Conservation (phyloP, 805 yeast genomes). For the Pachysolen tannophilus region DNA sequence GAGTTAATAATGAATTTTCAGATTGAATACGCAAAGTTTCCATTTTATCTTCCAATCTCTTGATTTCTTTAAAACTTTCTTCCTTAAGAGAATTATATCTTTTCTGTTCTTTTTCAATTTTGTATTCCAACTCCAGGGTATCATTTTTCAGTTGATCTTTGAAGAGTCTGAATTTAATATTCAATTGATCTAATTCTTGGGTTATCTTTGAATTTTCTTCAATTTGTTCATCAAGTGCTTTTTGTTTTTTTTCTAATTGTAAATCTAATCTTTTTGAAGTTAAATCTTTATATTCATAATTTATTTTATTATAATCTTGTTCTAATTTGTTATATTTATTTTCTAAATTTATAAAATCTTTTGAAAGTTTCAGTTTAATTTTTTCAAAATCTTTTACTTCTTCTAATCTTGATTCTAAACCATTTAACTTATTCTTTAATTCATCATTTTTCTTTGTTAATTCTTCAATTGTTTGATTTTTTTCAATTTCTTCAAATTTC, state of each 20-base stretch:
- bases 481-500: conserved; percentile 34
- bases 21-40: conserved; percentile 59
- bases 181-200: conserved; percentile 14
- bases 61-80: conserved; percentile 35
- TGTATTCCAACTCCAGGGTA: conserved; percentile 19
- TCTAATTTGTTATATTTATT: conserved; percentile 16
- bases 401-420: conserved; percentile 16
- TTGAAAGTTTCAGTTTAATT: conserved; percentile 14
- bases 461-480: conserved; percentile 25
- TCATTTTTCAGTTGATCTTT: conserved; percentile 18
- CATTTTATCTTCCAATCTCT: conserved; percentile 57
- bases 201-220: conserved; percentile 16
- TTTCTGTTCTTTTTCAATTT: conserved; percentile 20
- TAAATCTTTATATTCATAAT: conserved; percentile 23
- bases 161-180: conserved; percentile 14
- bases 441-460: conserved; percentile 19
- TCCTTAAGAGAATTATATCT: conserved; percentile 19
- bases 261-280: conserved; percentile 25
- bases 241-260: conserved; percentile 23
- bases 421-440: conserved; percentile 5
- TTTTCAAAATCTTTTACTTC: conserved; percentile 32
- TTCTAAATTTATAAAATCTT: conserved; percentile 15
- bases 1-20: conserved; percentile 34
- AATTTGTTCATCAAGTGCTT: conserved; percentile 26
- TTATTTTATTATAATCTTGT: conserved; percentile 16